Evolutionary conservation across 768 basidiomycete species (phyloP).

Genomic region (Obba rivulosa): DNA sequence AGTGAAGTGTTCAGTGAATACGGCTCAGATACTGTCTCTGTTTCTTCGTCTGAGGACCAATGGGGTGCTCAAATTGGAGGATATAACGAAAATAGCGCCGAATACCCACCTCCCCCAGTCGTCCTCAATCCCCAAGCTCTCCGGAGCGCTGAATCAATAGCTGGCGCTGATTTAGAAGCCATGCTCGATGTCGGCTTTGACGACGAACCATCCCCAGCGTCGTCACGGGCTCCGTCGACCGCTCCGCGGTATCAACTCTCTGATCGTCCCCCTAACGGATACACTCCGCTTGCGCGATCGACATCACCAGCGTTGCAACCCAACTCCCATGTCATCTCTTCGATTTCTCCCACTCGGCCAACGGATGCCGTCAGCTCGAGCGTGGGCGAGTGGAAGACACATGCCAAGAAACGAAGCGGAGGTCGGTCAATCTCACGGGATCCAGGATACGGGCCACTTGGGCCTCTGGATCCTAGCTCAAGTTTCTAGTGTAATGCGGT

Average conservation of each 20-base stretch:
- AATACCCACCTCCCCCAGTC: conserved; percentile 84
- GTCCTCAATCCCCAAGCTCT: conserved; percentile 45
- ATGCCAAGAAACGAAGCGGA: conserved; percentile 36
- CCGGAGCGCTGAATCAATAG: conserved; percentile 43
- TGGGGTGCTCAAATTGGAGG: conserved; percentile 95
- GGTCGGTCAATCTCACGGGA: conserved; percentile 28
- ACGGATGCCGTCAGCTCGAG: conserved; percentile 32
- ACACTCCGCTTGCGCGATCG: conserved; percentile 50
- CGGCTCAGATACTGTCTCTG: conserved; percentile 74
- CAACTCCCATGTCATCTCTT: conserved; percentile 20
- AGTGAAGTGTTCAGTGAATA: conserved; percentile 50
- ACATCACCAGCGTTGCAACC: conserved; percentile 34
- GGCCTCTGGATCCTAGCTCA: conserved; percentile 32
- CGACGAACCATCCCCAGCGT: conserved; percentile 51
- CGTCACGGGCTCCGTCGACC: conserved; percentile 29
- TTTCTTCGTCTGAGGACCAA: conserved; percentile 91
- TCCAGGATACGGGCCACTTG: conserved; percentile 40
- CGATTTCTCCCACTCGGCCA: conserved; percentile 26
- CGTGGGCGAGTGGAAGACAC: conserved; percentile 31
- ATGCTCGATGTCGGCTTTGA: conserved; percentile 93
- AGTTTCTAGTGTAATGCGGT: conserved; percentile 13
- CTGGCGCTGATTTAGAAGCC: conserved; percentile 75
- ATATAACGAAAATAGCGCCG: conserved; percentile 80
- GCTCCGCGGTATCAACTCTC: conserved; percentile 59
- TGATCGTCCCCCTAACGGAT: conserved; percentile 49